Percentiles rank a stretch among this genome's conserved stretches.
These are phyloP conservation scores for Dillenia turbinata DNA, from an alignment of 164 flowering plant species.

Conservation along the genomic window DNA sequence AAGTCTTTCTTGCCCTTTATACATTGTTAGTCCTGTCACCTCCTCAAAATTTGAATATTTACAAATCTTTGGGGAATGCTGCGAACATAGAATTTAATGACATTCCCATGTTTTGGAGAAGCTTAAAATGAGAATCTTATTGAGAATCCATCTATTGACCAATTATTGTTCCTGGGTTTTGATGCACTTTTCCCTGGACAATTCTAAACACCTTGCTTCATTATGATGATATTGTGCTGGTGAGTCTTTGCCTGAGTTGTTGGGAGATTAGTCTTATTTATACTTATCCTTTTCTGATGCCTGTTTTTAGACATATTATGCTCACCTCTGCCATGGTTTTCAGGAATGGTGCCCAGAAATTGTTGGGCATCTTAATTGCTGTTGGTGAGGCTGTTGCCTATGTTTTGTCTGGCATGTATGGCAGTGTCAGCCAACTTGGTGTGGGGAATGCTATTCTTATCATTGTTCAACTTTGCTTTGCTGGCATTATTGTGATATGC, in stretches of 20 bases:
- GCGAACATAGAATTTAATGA: not conserved
- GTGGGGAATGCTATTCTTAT: constrained; percentile 53
- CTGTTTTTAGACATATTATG: not conserved
- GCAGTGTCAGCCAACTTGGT: constrained; percentile 45
- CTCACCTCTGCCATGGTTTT: not conserved
- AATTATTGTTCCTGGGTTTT: too few relatives aligned
- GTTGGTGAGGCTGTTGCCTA: constrained; percentile 56
- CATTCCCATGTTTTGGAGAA: not conserved
- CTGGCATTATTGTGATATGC: constrained; percentile 50
- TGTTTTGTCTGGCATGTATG: constrained; percentile 54
- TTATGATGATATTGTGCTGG: not conserved
- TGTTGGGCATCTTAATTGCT: constrained; percentile 51
- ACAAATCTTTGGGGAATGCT: not conserved
- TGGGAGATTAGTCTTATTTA: not conserved
- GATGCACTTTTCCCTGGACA: too few relatives aligned
- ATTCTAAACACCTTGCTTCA: too few relatives aligned
- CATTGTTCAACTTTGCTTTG: constrained; percentile 49
- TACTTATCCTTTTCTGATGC: not conserved
- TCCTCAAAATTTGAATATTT: not conserved
- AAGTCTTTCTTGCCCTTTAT: not conserved
- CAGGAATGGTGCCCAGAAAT: constrained; percentile 60
- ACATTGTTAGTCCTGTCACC: not conserved
- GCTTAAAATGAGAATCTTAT: too few relatives aligned
- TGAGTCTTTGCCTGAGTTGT: not conserved
- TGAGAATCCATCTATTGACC: too few relatives aligned